Conservation (phyloP, 2,329 filamentous ascomycete genomes). For the Fusarium multiceps region DNA sequence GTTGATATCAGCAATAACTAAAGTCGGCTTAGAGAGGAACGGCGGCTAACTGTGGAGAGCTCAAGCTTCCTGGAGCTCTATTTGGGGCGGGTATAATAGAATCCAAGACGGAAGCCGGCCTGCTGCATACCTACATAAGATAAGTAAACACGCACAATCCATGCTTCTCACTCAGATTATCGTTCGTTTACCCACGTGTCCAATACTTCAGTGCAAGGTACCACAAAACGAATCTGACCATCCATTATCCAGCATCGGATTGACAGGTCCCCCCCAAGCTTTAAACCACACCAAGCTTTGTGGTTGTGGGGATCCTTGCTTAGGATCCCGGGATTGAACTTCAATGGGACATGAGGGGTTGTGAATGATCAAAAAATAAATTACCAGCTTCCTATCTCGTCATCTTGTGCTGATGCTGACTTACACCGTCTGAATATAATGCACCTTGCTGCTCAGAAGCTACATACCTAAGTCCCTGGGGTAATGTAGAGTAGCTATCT, state of each 20-base stretch:
- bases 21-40: slow-evolving; percentile 6
- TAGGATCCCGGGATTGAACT: slow-evolving; percentile 18
- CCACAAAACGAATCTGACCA: not conserved
- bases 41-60: slow-evolving; percentile 40
- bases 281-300: slow-evolving; percentile 21
- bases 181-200: slow-evolving; percentile 27
- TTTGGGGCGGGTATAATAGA: not conserved
- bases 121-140: not conserved
- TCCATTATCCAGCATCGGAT: slow-evolving; percentile 1
- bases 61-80: slow-evolving; percentile 16
- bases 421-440: slow-evolving; percentile 12
- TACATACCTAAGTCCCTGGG: not conserved
- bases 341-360: slow-evolving; percentile 17
- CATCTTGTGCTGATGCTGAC: slow-evolving; percentile 8
- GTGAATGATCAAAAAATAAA: slow-evolving; percentile 15
- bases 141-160: not conserved
- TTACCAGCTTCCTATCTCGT: slow-evolving; percentile 32
- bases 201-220: slow-evolving; percentile 25
- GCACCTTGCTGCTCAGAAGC: not conserved
- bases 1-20: slow-evolving; percentile 13
- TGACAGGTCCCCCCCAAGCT: slow-evolving; percentile 30
- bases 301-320: slow-evolving; percentile 21
- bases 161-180: not conserved
- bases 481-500: not conserved
- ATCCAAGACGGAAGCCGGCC: not conserved